Base-by-base conservation (phyloP, 352 stramenopile species). In the Globisporangium mamillatum region DNA sequence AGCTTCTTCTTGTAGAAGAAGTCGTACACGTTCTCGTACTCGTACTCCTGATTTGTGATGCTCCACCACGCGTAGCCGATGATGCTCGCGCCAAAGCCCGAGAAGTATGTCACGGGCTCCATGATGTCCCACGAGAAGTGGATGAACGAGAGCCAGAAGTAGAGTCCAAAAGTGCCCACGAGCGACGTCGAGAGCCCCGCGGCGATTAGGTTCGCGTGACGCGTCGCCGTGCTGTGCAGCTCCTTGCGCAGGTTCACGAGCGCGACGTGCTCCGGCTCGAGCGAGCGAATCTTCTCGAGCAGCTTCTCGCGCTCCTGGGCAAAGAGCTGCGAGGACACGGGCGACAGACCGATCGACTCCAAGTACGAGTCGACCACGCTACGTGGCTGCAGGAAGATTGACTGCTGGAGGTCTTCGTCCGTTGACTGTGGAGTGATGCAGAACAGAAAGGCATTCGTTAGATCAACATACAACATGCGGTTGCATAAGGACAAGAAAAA, bases 41-140 rank as follows among this genome's bases (percentile, higher is more conserved):
- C 87, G 74, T 95, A 95, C 77, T 96, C 87, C 60, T 87, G 83
- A 73, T 92, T 93, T 29, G 87, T 94, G 55, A 90, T 44, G 53
- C 83, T 93, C 89, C 89, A 96, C 89, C 87, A 95, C 57, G 79
- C 69, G 72, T 94, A 95, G 18, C 82, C 81, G 20, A 94, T 63
- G 60, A 96, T 82, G 24, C 76, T 89, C 59, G 93, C 77, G 36
- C 84, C 87, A 64, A 93, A 94, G 34, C 88, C 89, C 12, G 86
- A 94, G 66, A 95, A 94, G 75, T 96, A 96, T 69, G 87, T 96
- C 68, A 96, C 87, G 0, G 89, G 89, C 68, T 96, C 89, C 89
- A 96, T 96, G 64, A 95, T 96, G 68, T 95, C 87, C 89, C 87
- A 96, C 57, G 87, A 94, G 63, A 94, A 93, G 71, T 96, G 82